Conservation (phyloP, 345 rosid species). For the Salix koriyanagi region DNA sequence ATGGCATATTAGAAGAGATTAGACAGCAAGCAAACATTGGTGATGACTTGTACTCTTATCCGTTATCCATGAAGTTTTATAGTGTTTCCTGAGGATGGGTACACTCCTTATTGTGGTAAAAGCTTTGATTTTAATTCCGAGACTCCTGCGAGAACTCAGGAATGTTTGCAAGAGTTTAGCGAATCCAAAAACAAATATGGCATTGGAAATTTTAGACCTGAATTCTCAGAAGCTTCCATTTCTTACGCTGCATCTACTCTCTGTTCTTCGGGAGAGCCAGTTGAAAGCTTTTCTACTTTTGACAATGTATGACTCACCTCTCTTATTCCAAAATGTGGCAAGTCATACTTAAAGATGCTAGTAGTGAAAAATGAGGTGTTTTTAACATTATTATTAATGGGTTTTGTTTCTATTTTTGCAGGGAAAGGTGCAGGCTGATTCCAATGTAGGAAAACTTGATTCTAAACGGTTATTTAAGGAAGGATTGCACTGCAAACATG, state of each 20-base stretch:
- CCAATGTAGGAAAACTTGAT: conserved; percentile 30
- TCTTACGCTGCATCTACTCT: conserved; percentile 47
- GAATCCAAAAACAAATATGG: conserved; percentile 18
- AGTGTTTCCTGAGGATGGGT: conserved; percentile 45
- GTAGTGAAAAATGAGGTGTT: not conserved
- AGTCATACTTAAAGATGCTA: not conserved
- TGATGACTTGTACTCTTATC: conserved; percentile 52
- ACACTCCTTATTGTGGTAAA: conserved; percentile 66
- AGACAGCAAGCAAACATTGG: conserved; percentile 31
- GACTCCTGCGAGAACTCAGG: conserved; percentile 6
- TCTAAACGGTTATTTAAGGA: conserved; percentile 33
- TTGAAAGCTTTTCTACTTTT: conserved; percentile 32
- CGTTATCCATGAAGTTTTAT: conserved; percentile 35
- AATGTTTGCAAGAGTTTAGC: conserved; percentile 16
- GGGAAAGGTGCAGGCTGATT: conserved; percentile 43
- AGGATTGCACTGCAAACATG: conserved; percentile 29
- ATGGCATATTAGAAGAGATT: conserved; percentile 34
- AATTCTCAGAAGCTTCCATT: conserved; percentile 27
- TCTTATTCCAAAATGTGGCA: not conserved
- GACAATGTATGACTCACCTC: conserved; percentile 50
- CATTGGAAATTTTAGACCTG: conserved; percentile 15
- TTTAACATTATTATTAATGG: not conserved
- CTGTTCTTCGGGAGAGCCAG: conserved; percentile 37
- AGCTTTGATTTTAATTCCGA: conserved; percentile 29
- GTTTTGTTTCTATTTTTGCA: conserved; percentile 24